Base-by-base conservation (phyloP, 495 filamentous ascomycete species). In the Evernia prunastri region DNA sequence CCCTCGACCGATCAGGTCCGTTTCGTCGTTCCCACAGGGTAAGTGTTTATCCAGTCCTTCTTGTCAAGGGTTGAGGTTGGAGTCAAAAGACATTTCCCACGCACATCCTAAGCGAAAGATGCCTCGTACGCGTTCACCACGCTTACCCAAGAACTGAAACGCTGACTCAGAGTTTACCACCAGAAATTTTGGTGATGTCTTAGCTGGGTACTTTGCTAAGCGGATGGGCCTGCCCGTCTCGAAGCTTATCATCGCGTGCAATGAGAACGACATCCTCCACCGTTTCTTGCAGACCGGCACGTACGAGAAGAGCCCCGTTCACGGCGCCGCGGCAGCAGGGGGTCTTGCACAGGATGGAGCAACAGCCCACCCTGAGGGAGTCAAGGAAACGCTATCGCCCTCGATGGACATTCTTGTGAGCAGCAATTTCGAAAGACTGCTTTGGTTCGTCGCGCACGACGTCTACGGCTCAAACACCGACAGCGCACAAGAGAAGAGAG, bases 401-500 rank as follows among this genome's bases (percentile, higher is more conserved):
- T 93, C 94, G 25, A 98, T 98, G 94, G 94, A 97, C 40, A 64
- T 64, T 35, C 53, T 58, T 8, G 54, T 58, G 1, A 89, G 85
- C 61, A 91, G 87, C 74, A 98, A 98, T 80, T 97, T 98, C 74
- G 94, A 98, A 79, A 84, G 94, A 36, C 81, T 98, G 0, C 80
- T 98, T n/a, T 97, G 92, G 92, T 96, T 88, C n/a, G n/a, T n/a
- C n/a, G n/a, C n/a, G n/a, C n/a, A n/a, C n/a, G n/a, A n/a, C n/a
- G n/a, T n/a, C n/a, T n/a, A n/a, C n/a, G n/a, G n/a, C n/a, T n/a
- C n/a, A n/a, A n/a, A n/a, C n/a, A n/a, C n/a, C n/a, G n/a, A n/a
- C n/a, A n/a, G n/a, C n/a, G n/a, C n/a, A n/a, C n/a, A n/a, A n/a
- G n/a, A n/a, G n/a, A n/a, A n/a, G n/a, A n/a, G n/a, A n/a, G n/a